Base-by-base conservation (phyloP, 495 filamentous ascomycete genomes). In the Penicillium psychrofluorescens region DNA sequence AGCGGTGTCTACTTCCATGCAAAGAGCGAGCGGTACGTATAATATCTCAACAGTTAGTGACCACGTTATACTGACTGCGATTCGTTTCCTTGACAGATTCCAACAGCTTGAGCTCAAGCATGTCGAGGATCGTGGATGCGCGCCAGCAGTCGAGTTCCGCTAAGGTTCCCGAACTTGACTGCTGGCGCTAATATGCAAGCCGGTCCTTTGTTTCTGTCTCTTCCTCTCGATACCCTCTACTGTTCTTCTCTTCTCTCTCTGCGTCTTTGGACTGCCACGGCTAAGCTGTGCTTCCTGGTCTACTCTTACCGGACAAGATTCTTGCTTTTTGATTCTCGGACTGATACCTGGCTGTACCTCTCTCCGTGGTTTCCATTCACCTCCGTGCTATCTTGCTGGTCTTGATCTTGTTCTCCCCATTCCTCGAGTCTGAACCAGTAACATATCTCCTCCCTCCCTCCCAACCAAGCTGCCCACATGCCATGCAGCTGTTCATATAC, bases 1-100 rank as follows among this genome's bases (percentile, higher is more conserved):
- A 87, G 78, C 54, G 94, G 94, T 8, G 95, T 95, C 39, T 99
- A 99, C 64, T 99, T 95, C 62, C 94, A 99, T 67, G 84, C 89
- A 28, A 95, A 89, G 72, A 97, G 89, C 62, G 90, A 97, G 65
- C 90, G 89, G 86, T 95, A 70, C 66, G 85, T 76, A 28, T 47
- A 28, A 36, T 15, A 13, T 12, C 9, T 40, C 36, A 11, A n/a
- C 13, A 37, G 8, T 41, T 7, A 11, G 10, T 8, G 7, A 16
- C 40, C 9, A 6, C 11, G 11, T n/a, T 29, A 22, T 42, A 32
- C 39, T 39, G 30, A 40, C 45, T 46, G 29, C 50, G 4, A 22
- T 22, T 22, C 4, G 41, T 39, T 34, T 22, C 12, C 32, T 15
- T 38, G 40, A 43, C 41, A 94, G 88, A 56, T 94, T 88, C 61